Evolutionary conservation across 371 early-diverging fungal genomes (phyloP), one percentile per base, ranked within the genome.

Genomic region (Rhizopus arrhizus): DNA sequence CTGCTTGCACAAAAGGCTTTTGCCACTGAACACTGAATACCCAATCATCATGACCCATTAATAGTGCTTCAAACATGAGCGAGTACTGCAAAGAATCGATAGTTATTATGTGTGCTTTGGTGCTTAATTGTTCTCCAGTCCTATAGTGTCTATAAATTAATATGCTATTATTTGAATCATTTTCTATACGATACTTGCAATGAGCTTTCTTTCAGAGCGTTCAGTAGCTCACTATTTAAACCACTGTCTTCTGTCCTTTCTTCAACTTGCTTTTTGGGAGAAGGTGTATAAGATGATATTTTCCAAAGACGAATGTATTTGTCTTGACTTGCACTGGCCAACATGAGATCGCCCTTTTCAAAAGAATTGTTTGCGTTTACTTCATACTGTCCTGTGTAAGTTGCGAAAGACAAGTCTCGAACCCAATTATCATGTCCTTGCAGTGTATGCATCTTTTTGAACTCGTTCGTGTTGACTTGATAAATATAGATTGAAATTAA

Each of bases 21-120:
- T 89, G 84, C 94, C 95, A 96, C 53, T 79, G 67, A 31, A 94
- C 89, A 51, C 87, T 85, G 71, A 91, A 89, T 11, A 97, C 93
- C 97, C 97, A 96, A 58, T 95, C 96, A 59, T 97, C 97, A 64
- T 98, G 98, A 1, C 95, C 97, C 75, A 92, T 78, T 32, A 98
- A 77, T n/a, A 96, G 80, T 2, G 92, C 85, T 65, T 92, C 95
- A 61, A 95, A 88, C 82, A 91, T 87, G 38, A 92, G 77, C 0
- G 89, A 80, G 59, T 84, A 92, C 22, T 81, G 78, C 35, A 65
- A 56, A 43, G 65, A 56, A n/a, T 67, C 55, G 0, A 88, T 83
- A 3, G 85, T 77, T 15, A 93, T 72, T 11, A 86, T 45, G 62
- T 93, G 91, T 5, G 91, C 89, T 63, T 91, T 91, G 16, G 93